These are phyloP conservation scores for Asterophora parasitica DNA, from an alignment of 768 basidiomycete species.

Conservation along the genomic window DNA sequence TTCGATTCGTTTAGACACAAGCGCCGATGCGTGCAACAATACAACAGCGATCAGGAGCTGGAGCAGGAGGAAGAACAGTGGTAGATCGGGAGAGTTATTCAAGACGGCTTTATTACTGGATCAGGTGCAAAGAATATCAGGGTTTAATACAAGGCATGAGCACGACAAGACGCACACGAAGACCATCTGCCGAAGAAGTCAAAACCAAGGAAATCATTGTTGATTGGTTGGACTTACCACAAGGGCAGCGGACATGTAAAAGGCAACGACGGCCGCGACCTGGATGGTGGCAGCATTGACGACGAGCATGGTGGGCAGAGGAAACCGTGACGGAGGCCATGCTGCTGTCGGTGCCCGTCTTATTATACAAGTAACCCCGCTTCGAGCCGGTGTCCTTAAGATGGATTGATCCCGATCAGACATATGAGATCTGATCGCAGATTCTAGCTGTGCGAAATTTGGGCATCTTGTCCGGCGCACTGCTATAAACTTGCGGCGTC, in stretches of 20 bases:
- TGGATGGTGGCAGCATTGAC: conserved; percentile 34
- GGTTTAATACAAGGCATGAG: not conserved
- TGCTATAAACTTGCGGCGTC: no score
- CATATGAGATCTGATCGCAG: conserved; percentile 8
- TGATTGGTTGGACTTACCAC: conserved; percentile 43
- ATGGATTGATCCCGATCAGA: not conserved
- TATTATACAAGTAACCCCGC: no score
- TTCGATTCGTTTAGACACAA: conserved; percentile 44
- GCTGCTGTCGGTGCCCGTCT: not conserved
- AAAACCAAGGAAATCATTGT: not conserved
- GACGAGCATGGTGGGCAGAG: conserved; percentile 24
- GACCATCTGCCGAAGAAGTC: conserved; percentile 36
- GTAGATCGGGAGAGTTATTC: conserved; percentile 59
- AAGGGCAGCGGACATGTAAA: conserved; percentile 75
- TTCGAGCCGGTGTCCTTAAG: no score
- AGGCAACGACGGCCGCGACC: conserved; percentile 67
- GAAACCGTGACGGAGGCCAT: conserved; percentile 1
- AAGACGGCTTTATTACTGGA: conserved; percentile 73
- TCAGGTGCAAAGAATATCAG: conserved; percentile 5
- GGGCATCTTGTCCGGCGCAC: no score
- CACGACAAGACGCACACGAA: conserved; percentile 35
- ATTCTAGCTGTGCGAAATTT: not conserved
- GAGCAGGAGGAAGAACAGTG: conserved; percentile 60
- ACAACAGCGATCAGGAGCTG: conserved; percentile 68
- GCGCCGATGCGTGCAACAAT: conserved; percentile 52